Percentiles rank a stretch among this genome's conserved stretches.
These are phyloP conservation scores for Platanthera zijinensis DNA, from an alignment of 106 monocot genomes.

Conservation along the genomic window DNA sequence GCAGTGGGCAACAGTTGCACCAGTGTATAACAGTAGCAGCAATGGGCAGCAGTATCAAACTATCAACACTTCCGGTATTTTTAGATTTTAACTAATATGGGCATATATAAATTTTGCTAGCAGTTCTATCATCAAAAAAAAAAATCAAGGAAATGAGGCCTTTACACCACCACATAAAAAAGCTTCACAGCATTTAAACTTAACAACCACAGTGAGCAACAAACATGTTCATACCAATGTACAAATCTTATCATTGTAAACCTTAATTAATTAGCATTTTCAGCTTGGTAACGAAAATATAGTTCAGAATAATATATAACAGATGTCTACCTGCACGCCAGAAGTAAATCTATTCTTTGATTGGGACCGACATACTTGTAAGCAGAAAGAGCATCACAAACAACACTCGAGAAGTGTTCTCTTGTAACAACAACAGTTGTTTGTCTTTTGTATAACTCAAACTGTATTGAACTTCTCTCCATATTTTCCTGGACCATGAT, in stretches of 20 bases:
- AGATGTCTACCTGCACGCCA: slow-evolving; percentile 79
- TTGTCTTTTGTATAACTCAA: slow-evolving; percentile 84
- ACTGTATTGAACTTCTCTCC: slow-evolving; percentile 31
- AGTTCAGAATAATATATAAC: neutral
- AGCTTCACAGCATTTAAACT: neutral
- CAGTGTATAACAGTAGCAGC: too few relatives aligned
- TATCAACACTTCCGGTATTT: too few relatives aligned
- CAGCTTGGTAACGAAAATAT: slow-evolving; percentile 1
- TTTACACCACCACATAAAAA: neutral
- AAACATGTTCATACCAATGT: neutral
- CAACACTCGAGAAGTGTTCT: slow-evolving; percentile 51
- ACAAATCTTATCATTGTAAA: neutral
- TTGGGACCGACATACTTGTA: slow-evolving; percentile 90
- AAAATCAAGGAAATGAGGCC: neutral
- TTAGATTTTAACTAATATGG: too few relatives aligned
- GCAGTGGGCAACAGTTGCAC: too few relatives aligned
- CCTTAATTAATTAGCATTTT: neutral
- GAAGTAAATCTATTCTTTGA: slow-evolving; percentile 74
- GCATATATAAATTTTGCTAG: neutral
- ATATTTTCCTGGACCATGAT: slow-evolving; percentile 4
- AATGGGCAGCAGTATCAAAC: too few relatives aligned
- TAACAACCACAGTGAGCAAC: neutral
- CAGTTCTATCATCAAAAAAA: neutral
- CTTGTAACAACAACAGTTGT: slow-evolving; percentile 68
- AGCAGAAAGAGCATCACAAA: slow-evolving; percentile 70